Base-by-base conservation (phyloP, 768 basidiomycete species). In the Nidularia pulvinata region DNA sequence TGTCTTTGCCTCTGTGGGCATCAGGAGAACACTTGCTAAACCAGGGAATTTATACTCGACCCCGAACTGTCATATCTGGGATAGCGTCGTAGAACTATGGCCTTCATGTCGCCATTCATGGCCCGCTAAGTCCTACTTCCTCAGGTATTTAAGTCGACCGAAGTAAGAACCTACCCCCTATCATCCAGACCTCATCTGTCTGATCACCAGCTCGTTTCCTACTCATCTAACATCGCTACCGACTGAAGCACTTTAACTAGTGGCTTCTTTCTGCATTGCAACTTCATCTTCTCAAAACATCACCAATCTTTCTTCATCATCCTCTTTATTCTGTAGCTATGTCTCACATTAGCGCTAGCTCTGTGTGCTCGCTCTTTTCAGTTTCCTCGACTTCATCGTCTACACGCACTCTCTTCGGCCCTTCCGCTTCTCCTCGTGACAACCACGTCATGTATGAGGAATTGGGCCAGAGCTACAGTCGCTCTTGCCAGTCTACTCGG, bases 361-460 rank as follows among this genome's bases (percentile, higher is more conserved):
- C 59, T 54, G 65, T 64, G 36, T 59, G 58, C 57, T 59, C 68
- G 44, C 51, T 63, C 51, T 60, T 66, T 54, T 58, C 67, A 39
- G 59, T 66, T n/a, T 64, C 63, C 37, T 56, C 63, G 11, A 56
- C 61, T 19, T 56, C 61, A 19, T 57, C 63, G 1, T 65, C 66
- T 52, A 55, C 64, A 14, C 42, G 35, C 25, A 45, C 11, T 34
- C 6, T 52, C 9, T 52, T 52, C 25, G 10, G 36, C 9, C 51
- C 16, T 32, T 19, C 19, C 19, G 19, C 19, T 19, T 19, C 51
- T 9, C 39, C 51, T 19, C 72, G 76, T 39, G 71, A 76, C 45
- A 63, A 66, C 4, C 69, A 75, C 55, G 56, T 63, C 45, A 69
- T 70, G 57, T 76, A 71, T 57, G 66, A 71, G 45, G 71, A 75